These are phyloP conservation scores for Vigna hirtella DNA, from an alignment of 306 rosid species.

Conservation along the genomic window DNA sequence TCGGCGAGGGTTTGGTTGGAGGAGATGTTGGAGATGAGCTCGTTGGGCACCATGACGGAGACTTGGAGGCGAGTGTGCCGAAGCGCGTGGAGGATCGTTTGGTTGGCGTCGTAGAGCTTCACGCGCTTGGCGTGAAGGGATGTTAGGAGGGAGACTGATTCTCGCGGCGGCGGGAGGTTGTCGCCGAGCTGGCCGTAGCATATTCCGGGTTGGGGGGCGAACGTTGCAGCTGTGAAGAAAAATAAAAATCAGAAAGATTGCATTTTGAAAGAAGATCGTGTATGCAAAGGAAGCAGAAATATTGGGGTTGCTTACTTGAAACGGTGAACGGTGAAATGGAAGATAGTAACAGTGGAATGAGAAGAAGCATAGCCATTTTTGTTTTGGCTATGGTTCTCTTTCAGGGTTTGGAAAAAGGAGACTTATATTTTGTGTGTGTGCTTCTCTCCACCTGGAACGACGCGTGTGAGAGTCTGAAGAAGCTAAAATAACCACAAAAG, in stretches of 20 bases:
- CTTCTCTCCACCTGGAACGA: not conserved
- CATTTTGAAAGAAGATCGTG: not conserved
- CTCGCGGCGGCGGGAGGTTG: slow-evolving; percentile 68
- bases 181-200: slow-evolving; percentile 84
- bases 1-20: slow-evolving; percentile 58
- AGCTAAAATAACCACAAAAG: not conserved
- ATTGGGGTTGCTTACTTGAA: slow-evolving; percentile 45
- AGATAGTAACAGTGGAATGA: slow-evolving; percentile 44
- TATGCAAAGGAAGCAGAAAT: no score
- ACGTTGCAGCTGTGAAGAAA: slow-evolving; percentile 52
- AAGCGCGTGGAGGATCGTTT: slow-evolving; percentile 63
- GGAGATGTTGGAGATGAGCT: slow-evolving; percentile 71
- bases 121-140: slow-evolving; percentile 71
- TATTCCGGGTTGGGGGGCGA: slow-evolving; percentile 65
- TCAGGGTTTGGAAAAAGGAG: not conserved
- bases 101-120: slow-evolving; percentile 56
- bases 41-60: slow-evolving; percentile 75
- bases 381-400: not conserved
- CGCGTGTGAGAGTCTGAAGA: not conserved
- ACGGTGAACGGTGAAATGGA: slow-evolving; percentile 36
- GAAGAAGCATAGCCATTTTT: slow-evolving; percentile 43
- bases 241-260: not conserved
- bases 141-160: slow-evolving; percentile 59
- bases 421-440: not conserved
- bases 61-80: slow-evolving; percentile 55